Evolutionary conservation across 352 stramenopile genomes (phyloP).

Genomic region (Globisporangium cederbergense): DNA sequence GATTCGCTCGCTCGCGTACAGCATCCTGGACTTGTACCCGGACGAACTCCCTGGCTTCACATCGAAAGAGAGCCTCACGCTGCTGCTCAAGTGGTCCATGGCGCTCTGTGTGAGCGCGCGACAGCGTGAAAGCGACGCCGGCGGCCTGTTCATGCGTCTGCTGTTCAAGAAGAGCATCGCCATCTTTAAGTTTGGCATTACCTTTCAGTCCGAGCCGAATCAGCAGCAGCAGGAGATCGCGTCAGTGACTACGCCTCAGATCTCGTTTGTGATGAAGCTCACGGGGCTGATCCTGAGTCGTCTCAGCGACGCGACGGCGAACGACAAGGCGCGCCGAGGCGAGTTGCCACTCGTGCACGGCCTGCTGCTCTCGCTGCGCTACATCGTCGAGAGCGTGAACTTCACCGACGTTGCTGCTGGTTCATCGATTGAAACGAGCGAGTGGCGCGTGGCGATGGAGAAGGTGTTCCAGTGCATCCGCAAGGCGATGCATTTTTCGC

Average conservation of each 20-base stretch:
- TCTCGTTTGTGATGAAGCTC: slow-evolving; percentile 58
- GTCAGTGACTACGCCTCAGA: slow-evolving; percentile 21
- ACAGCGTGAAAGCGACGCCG: slow-evolving; percentile 81
- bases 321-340: slow-evolving; percentile 32
- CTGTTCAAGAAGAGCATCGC: slow-evolving; percentile 62
- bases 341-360: slow-evolving; percentile 75
- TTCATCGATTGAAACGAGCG: slow-evolving; percentile 2
- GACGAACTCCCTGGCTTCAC: slow-evolving; percentile 58
- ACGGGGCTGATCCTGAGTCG: slow-evolving; percentile 45
- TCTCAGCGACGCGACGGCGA: slow-evolving; percentile 26
- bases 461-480: slow-evolving; percentile 54
- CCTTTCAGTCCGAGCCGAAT: slow-evolving; percentile 16
- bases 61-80: slow-evolving; percentile 31
- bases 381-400: slow-evolving; percentile 62
- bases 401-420: slow-evolving; percentile 33
- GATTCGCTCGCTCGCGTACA: slow-evolving; percentile 63
- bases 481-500: slow-evolving; percentile 56
- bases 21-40: slow-evolving; percentile 69
- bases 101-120: slow-evolving; percentile 66
- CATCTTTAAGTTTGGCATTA: slow-evolving; percentile 39
- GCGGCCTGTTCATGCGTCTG: slow-evolving; percentile 82
- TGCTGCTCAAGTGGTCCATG: slow-evolving; percentile 66
- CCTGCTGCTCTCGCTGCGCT: slow-evolving; percentile 69
- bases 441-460: slow-evolving; percentile 47
- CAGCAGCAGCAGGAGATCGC: neutral